These are phyloP conservation scores for Didymella sp. DNA, from an alignment of 2,329 filamentous ascomycete species.

Conservation along the genomic window DNA sequence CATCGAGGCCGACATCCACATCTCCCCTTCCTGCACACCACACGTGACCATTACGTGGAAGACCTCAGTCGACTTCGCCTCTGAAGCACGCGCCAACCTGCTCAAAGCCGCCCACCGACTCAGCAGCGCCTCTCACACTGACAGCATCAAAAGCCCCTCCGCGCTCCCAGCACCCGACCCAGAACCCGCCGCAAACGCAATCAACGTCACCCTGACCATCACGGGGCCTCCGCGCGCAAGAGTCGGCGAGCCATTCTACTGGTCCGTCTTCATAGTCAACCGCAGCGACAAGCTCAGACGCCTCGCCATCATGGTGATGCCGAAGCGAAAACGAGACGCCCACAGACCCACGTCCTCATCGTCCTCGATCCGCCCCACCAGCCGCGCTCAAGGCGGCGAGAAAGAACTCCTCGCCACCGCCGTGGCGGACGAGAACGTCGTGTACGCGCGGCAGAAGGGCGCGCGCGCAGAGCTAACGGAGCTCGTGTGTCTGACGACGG, in stretches of 20 bases:
- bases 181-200: conserved; percentile 51
- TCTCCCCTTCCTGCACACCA: conserved; percentile 65
- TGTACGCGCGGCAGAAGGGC: conserved; percentile 74
- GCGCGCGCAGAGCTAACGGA: conserved; percentile 69
- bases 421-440: conserved; percentile 73
- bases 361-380: conserved; percentile 52
- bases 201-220: conserved; percentile 79
- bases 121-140: conserved; percentile 35
- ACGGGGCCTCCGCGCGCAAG: conserved; percentile 66
- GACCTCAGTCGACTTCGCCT: conserved; percentile 72
- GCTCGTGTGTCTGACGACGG: conserved; percentile 76
- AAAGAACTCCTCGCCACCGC: conserved; percentile 64
- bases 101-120: conserved; percentile 40
- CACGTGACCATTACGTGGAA: conserved; percentile 71
- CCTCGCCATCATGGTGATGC: conserved; percentile 72
- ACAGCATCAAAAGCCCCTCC: conserved; percentile 38
- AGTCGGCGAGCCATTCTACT: conserved; percentile 72
- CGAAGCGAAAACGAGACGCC: conserved; percentile 64
- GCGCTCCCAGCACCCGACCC: conserved; percentile 37
- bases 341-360: conserved; percentile 54
- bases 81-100: conserved; percentile 51
- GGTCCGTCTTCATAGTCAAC: conserved; percentile 80
- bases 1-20: conserved; percentile 66
- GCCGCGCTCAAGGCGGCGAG: conserved; percentile 36
- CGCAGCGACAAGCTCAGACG: conserved; percentile 68